Evolutionary conservation across 2,329 filamentous ascomycete species (phyloP), one percentile per base, ranked within the genome.

Genomic region (Pestalotiopsis sp.): DNA sequence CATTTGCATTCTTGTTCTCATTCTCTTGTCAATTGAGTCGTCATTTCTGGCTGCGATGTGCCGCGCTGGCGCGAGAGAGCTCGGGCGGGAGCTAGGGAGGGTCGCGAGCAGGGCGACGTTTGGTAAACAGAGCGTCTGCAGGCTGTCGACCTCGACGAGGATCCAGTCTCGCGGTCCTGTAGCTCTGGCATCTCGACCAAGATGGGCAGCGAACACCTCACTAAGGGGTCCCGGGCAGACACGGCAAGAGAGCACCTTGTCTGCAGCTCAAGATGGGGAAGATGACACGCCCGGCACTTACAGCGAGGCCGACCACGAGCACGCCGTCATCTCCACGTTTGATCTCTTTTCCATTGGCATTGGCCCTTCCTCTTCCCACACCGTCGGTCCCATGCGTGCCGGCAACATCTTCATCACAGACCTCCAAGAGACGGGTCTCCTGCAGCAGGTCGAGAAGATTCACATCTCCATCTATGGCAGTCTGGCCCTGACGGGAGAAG

Each of bases 261-360:
- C 72, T 4, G 27, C 68, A 25, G 39, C 73, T 12, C 69, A 61
- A 20, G 71, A 73, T 12, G 72, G 70, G 17, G 74, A 74, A 12
- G 78, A 79, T 36, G 79, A 82, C 1, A 73, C 75, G 3, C 72
- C 78, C 2, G 82, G 82, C 66, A 81, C 79, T 12, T 85, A 86
- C 74, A 85, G 81, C 70, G 84, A 86, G 71, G 79, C 83, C 1
- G 83, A 85, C 62, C 82, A 84, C 61, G 84, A 86, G 71, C 84
- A 86, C 71, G 84, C 84, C 68, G 84, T 86, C 73, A 86, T 86
- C 68, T 86, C 84, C 2, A 83, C 84, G 0, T 86, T 86, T 70
- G 84, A 86, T 73, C 78, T 86, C 41, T 86, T 86, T 75, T 85
- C 83, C 39, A 85, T 86, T 66, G 84, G 84, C 71, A 85, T 86